Evolutionary conservation across 2,329 filamentous ascomycete species (phyloP), one percentile per base, ranked within the genome.

Genomic region (Microsporum ferrugineum): DNA sequence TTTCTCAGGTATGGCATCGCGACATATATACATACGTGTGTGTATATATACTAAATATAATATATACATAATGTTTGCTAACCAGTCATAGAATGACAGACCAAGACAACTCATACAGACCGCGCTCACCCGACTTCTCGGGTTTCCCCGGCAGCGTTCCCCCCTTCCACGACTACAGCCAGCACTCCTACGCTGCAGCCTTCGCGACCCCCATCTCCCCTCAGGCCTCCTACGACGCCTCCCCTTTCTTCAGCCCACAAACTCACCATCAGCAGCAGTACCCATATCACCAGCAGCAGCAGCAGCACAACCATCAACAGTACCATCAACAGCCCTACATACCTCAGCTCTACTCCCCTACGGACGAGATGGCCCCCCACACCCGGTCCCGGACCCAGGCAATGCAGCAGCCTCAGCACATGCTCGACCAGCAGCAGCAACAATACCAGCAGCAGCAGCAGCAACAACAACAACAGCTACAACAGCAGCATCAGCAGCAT

Each of bases 111-210:
- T 71, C 72, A 34, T 79, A 79, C 70, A 73, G 76, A 67, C 77
- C 77, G 64, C 73, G 72, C 68, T 79, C 77, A 51, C 78, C 78
- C 67, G 77, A 79, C 66, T 75, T 83, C 66, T 59, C 63, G 55
- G 76, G 74, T 68, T 76, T 78, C 68, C 69, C 77, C 66, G 68
- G 74, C 62, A 68, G 72, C 66, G 71, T 75, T 65, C 70, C 68
- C 62, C 69, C 75, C 63, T 67, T 70, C 69, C 63, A 62, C 64
- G 68, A 67, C 61, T 53, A 53, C 49, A 69, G 49, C 61, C 70
- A 73, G 65, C 70, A 70, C 63, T 66, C 66, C 51, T 66, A 68
- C 63, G 65, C 14, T 12, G 60, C 60, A 23, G 65, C 65, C 60
- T 70, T 70, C 61, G 67, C 68, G 62, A 73, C 66, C 61, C 73